Conservation (phyloP, 768 basidiomycete species). For the Serendipita indica region DNA sequence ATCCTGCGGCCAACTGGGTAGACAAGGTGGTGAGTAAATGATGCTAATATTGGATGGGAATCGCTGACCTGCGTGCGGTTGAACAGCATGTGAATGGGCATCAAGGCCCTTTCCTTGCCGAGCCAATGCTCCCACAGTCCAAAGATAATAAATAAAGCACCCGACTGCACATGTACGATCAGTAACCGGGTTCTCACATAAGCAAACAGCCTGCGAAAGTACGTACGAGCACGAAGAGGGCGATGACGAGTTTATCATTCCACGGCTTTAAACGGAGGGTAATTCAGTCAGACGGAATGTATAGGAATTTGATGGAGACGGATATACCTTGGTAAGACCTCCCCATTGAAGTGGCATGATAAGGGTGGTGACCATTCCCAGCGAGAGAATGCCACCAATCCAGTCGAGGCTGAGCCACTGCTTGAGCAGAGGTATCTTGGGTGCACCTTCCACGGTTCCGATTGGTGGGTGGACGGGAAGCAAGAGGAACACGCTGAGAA, state of each 20-base stretch:
- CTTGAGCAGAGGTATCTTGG: background rate
- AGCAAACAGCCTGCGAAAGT: background rate
- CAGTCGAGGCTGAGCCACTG: slow-evolving; percentile 20
- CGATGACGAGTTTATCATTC: background rate
- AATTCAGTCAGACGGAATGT: too few relatives aligned
- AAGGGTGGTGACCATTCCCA: slow-evolving; percentile 25
- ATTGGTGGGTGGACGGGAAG: slow-evolving; percentile 19
- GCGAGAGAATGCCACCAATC: slow-evolving; percentile 24
- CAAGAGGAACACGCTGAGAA: slow-evolving; percentile 21
- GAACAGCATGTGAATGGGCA: background rate
- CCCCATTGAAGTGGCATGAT: slow-evolving; percentile 30
- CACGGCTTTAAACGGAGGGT: too few relatives aligned
- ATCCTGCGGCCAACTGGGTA: slow-evolving; percentile 18
- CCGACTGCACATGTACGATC: background rate
- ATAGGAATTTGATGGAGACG: too few relatives aligned
- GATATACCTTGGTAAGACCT: slow-evolving; percentile 27
- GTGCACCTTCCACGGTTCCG: slow-evolving; percentile 13
- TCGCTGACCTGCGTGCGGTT: background rate
- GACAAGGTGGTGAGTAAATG: too few relatives aligned
- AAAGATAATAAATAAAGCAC: background rate
- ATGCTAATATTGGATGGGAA: too few relatives aligned
- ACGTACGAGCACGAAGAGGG: background rate
- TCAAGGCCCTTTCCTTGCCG: background rate
- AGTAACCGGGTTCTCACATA: too few relatives aligned
- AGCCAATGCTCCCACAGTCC: background rate